A percentile compares a stretch with the other conserved stretches of the same genome.
These are phyloP conservation scores for Trichoderma reesei DNA, from an alignment of 495 filamentous ascomycete species.

Conservation along the genomic window DNA sequence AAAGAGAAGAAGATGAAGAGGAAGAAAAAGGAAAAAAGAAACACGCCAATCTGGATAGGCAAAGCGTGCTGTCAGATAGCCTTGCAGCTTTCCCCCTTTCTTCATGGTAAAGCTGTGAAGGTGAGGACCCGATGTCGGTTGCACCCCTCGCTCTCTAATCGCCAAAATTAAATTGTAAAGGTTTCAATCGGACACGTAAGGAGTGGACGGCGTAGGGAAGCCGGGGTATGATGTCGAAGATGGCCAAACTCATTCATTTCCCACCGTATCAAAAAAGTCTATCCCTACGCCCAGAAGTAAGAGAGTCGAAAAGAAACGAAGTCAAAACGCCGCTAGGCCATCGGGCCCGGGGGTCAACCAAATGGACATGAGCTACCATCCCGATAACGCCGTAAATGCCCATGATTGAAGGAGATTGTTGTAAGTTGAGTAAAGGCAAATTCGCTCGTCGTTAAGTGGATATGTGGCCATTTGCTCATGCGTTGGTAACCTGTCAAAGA, in stretches of 20 bases:
- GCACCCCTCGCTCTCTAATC: conserved; percentile 5
- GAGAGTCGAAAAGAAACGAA: conserved; percentile 15
- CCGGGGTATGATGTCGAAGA: conserved; percentile 20
- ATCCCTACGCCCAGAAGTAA: conserved; percentile 28
- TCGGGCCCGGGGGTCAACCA: conserved; percentile 29
- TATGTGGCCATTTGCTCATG: conserved; percentile 29
- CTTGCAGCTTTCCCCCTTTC: neutral
- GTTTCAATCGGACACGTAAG: conserved; percentile 21
- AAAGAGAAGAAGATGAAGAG: neutral
- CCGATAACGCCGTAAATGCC: conserved; percentile 45
- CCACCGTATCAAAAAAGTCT: conserved; percentile 11
- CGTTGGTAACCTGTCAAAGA: conserved; percentile 42
- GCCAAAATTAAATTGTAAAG: conserved; percentile 13
- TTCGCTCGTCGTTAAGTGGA: conserved; percentile 36
- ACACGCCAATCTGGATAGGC: neutral
- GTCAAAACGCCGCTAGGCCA: conserved; percentile 22
- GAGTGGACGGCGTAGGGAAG: conserved; percentile 35
- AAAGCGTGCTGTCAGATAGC: neutral
- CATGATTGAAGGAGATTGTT: conserved; percentile 20
- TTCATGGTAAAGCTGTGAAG: neutral
- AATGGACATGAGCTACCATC: conserved; percentile 35
- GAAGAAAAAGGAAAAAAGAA: too few species aligned
- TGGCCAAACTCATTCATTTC: conserved; percentile 21
- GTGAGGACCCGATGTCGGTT: neutral
- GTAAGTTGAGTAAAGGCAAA: conserved; percentile 39